Percentiles rank a stretch among this genome's conserved stretches.
Conservation (phyloP, 352 stramenopile species). For the Pythium vanterpoolii region DNA sequence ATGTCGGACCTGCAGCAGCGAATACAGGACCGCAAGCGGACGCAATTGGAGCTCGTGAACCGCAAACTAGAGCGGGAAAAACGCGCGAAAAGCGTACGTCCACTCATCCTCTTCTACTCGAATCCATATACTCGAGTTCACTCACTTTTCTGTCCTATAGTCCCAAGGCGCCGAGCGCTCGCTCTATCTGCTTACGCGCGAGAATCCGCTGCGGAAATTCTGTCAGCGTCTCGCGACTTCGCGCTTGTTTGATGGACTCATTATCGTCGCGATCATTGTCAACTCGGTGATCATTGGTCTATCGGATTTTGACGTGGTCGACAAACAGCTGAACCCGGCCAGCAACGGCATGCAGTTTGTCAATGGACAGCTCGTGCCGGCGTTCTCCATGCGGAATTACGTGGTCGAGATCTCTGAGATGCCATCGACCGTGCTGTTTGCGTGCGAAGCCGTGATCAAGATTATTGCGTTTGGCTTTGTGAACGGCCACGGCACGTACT, state of each 20-base stretch:
- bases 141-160: slow-evolving; percentile 12
- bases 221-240: slow-evolving; percentile 53
- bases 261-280: slow-evolving; percentile 79
- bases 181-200: slow-evolving; percentile 41
- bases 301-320: slow-evolving; percentile 79
- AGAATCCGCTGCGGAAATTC: slow-evolving; percentile 42
- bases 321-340: slow-evolving; percentile 53
- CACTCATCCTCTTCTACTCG: no score
- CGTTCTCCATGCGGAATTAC: slow-evolving; percentile 49
- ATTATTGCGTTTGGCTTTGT: slow-evolving; percentile 86
- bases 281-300: slow-evolving; percentile 88
- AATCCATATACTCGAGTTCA: no score
- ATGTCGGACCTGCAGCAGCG: slow-evolving; percentile 29
- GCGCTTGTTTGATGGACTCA: slow-evolving; percentile 80
- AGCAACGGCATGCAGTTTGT: slow-evolving; percentile 40
- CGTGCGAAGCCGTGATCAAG: slow-evolving; percentile 87
- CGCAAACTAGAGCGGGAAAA: slow-evolving; percentile 18
- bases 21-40: slow-evolving; percentile 30
- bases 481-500: slow-evolving; percentile 59
- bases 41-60: slow-evolving; percentile 21
- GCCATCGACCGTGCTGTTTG: slow-evolving; percentile 89
- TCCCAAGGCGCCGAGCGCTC: slow-evolving; percentile 45
- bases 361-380: slow-evolving; percentile 33
- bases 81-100: slow-evolving; percentile 9
- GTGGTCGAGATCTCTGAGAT: slow-evolving; percentile 71